Evolutionary conservation across 2,329 filamentous ascomycete species (phyloP), one percentile per base, ranked within the genome.

Genomic region (Alternaria burnsii): DNA sequence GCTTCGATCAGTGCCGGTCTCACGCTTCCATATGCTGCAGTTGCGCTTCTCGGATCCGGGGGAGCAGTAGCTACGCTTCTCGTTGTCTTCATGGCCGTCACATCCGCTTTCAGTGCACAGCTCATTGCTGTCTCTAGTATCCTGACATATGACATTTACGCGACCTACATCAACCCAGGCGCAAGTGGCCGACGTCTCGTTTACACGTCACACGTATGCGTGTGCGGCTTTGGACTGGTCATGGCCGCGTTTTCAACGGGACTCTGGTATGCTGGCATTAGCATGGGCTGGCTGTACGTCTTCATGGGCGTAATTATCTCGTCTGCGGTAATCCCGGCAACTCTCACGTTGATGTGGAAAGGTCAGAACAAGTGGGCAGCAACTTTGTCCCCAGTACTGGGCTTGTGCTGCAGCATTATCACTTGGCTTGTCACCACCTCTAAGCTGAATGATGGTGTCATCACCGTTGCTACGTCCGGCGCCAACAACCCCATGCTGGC

Each of bases 231-330:
- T 71, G 90, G 91, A 0, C 69, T 93, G n/a, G 84, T 91, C 70
- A 94, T 97, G 82, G 91, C 92, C 11, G 86, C 82, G 1, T 92
- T 96, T 77, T 89, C 89, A 0, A 91, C 92, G 0, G 93, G 92
- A 0, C 85, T 95, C 0, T 71, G 71, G 66, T 73, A 77, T 34
- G 74, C 71, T 7, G 75, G 73, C 7, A 73, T 76, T 34, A 70
- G 69, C 51, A 95, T 97, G 91, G 93, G 93, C 9, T 96, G 93
- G 72, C 83, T 96, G 1, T 96, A 95, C 73, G 82, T 97, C 1
- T 86, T 97, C 74, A 97, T 97, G 93, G 93, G 93, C 5, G 91
- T 93, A 48, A 92, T 97, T 70, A 95, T 97, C 71, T 93, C 90
- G 0, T 88, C 91, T 0, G 93, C 92, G 1, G 92, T 96, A 1